Evolutionary conservation across 1,284 basidiomycete genomes (phyloP).

Genomic region (Gastroboletus turbinatus): DNA sequence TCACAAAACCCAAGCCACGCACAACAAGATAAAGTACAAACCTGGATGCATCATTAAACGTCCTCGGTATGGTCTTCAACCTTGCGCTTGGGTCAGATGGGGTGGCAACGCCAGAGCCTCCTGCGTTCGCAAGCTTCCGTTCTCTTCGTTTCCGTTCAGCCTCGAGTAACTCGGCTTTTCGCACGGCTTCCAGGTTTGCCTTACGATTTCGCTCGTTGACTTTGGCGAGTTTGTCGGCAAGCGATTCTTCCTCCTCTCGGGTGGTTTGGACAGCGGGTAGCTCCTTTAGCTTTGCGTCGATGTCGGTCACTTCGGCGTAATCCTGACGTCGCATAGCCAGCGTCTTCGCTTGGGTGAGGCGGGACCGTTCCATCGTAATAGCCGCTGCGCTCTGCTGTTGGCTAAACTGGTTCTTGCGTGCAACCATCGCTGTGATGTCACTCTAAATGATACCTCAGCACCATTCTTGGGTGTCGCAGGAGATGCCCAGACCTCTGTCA

Average conservation of each 20-base stretch:
- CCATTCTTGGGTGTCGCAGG: neutral
- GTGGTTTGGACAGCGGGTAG: constrained; percentile 36
- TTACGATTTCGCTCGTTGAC: constrained; percentile 89
- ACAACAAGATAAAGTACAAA: constrained; percentile 36
- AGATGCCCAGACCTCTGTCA: constrained; percentile 66
- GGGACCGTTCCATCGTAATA: constrained; percentile 57
- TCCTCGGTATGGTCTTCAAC: constrained; percentile 56
- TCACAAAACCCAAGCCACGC: constrained; percentile 9
- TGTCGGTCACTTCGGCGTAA: constrained; percentile 51
- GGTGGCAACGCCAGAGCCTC: constrained; percentile 42
- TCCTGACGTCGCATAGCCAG: constrained; percentile 75
- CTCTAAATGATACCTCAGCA: constrained; percentile 39
- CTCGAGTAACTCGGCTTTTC: constrained; percentile 72
- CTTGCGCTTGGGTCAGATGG: constrained; percentile 61
- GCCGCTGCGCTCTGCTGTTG: constrained; percentile 43
- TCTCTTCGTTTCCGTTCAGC: constrained; percentile 64
- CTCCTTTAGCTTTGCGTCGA: constrained; percentile 64
- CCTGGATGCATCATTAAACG: constrained; percentile 51
- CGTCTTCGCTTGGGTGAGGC: constrained; percentile 63
- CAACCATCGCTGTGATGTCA: constrained; percentile 72
- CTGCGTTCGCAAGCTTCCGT: constrained; percentile 54
- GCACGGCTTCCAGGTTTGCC: constrained; percentile 76
- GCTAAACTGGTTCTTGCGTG: constrained; percentile 59
- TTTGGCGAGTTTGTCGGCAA: constrained; percentile 62
- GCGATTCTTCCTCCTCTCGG: constrained; percentile 39